Evolutionary conservation across 768 basidiomycete genomes (phyloP), one percentile per base, ranked within the genome.

Genomic region (Tulasnella sp.): DNA sequence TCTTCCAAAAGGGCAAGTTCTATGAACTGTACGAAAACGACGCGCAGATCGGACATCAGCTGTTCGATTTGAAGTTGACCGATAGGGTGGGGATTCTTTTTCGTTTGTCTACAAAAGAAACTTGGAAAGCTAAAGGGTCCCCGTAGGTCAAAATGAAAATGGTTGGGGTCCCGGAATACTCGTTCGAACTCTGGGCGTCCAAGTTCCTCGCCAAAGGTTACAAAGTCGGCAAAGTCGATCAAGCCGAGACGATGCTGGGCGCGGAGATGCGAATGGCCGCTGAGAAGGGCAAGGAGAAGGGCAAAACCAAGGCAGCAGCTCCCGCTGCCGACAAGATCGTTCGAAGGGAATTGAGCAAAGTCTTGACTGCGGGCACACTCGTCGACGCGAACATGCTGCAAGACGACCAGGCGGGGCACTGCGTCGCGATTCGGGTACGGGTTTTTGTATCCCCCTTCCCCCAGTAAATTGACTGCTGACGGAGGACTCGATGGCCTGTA

Each of bases 221-320:
- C 81, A 95, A 95, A 80, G 93, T 99, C 68, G 97, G 97, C 7
- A 89, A 92, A 14, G 97, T 99, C 19, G 96, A 98, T 77, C 97
- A 99, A 80, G 88, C 90, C 0, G 97, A 99, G 82, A 99, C 97
- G 0, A 95, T 95, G 0, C 88, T 99, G 12, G 97, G 96, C 29
- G 94, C 93, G 26, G 96, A 98, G 80, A 96, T 98, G 92, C 90
- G 96, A 35, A 80, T 91, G 73, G 92, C 92, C 26, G 89, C 88
- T 8, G 87, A 86, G 73, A 90, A 90, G 76, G 81, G 80, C 17
- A 83, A 80, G 66, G 85, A 81, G 79, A 80, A 52, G 52, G 34
- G 81, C 63, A 84, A 86, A 74, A 82, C 82, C 11, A 82, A 78
- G 44, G 77, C 75, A 5, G 79, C 77, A 0, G 88, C 88, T 63